Evolutionary conservation across 768 basidiomycete species (phyloP).

Genomic region (Botryobasidium botryosum): DNA sequence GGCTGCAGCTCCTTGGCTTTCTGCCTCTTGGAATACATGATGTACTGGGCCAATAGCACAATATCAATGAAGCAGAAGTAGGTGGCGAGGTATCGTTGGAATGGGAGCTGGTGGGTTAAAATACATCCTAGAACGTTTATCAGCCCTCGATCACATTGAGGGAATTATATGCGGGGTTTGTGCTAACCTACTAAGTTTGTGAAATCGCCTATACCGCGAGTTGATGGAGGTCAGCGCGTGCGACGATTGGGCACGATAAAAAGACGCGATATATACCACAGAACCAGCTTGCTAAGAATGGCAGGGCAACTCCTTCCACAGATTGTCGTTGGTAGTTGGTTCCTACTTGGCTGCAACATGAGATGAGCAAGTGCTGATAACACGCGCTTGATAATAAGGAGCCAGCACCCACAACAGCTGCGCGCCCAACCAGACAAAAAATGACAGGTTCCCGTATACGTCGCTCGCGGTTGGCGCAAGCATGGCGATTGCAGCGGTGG

Average conservation of each 20-base stretch:
- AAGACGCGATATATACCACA: slow-evolving; percentile 36
- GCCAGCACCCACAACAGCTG: no score
- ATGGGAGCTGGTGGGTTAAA: slow-evolving; percentile 83
- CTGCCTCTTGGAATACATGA: slow-evolving; percentile 55
- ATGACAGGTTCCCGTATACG: no score
- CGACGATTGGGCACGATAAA: not conserved
- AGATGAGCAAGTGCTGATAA: no score
- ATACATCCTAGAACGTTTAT: slow-evolving; percentile 37
- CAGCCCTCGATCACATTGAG: not conserved
- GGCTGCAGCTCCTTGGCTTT: no score
- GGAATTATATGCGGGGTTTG: not conserved
- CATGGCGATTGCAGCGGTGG: no score
- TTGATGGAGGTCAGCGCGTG: not conserved
- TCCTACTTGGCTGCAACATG: slow-evolving; percentile 73
- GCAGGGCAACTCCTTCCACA: slow-evolving; percentile 80
- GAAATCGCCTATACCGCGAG: slow-evolving; percentile 49
- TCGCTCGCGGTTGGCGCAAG: no score
- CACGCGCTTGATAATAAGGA: no score
- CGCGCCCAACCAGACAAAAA: no score
- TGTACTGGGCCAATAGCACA: slow-evolving; percentile 58
- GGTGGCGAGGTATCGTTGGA: slow-evolving; percentile 86
- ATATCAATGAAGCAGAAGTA: slow-evolving; percentile 84
- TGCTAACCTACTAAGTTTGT: slow-evolving; percentile 63
- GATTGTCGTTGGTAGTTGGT: slow-evolving; percentile 61
- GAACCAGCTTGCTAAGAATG: slow-evolving; percentile 88